Percentiles rank a stretch among this genome's conserved stretches.
Evolutionary conservation across 208 protist species (phyloP).

Genomic region (Entamoeba moshkovskii): DNA sequence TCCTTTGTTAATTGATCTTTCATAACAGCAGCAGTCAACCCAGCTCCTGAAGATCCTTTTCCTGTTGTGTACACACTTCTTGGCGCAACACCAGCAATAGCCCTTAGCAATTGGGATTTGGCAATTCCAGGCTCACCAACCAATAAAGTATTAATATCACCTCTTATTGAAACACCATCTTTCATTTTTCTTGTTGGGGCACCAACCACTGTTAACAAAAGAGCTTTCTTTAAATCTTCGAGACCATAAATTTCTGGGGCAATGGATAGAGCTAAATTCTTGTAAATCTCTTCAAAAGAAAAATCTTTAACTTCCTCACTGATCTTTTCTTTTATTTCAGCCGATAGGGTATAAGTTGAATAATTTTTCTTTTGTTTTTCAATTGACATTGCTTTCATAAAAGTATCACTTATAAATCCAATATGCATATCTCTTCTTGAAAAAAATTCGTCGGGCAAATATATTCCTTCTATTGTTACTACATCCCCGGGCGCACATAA

Average conservation of each 20-base stretch:
- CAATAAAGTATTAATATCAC: conserved; percentile 96
- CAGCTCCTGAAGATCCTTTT: conserved; percentile 81
- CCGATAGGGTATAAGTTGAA: background rate
- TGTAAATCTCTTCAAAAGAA: background rate
- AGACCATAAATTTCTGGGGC: background rate
- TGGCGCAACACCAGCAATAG: conserved; percentile 66
- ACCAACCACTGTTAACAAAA: conserved; percentile 91
- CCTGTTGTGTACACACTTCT: conserved; percentile 88
- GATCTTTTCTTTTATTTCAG: background rate
- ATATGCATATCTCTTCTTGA: background rate
- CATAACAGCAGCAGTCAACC: conserved; percentile 85
- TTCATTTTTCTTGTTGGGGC: conserved; percentile 2
- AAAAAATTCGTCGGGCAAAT: background rate
- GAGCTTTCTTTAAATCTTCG: conserved; percentile 87
- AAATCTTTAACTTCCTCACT: background rate
- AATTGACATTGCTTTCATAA: background rate
- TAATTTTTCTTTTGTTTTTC: background rate
- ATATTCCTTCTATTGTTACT: background rate
- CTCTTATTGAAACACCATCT: conserved; percentile 72
- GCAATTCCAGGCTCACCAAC: conserved; percentile 93
- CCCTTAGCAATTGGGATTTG: conserved; percentile 97
- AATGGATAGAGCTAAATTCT: background rate
- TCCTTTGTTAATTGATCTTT: conserved; percentile 85
- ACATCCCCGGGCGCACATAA: background rate
- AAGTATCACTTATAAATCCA: background rate